phyloP scores from a whole-genome alignment of 257 asterid genomes.

The Schizonepeta tenuifolia region DNA sequence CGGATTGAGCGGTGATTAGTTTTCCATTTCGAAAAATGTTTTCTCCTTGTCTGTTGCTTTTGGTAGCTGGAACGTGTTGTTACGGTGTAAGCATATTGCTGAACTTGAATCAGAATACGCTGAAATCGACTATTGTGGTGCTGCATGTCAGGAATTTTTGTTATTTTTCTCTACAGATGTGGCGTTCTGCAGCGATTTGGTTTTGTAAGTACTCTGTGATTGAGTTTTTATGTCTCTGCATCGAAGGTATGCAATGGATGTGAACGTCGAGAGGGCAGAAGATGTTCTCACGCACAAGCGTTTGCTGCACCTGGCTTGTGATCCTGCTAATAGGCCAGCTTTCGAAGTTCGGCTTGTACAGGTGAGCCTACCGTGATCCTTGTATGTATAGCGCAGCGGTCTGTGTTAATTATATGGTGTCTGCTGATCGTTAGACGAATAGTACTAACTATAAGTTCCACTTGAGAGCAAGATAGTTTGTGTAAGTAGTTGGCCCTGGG shows the following conservation, averaged over 20 bases:
- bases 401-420: slow-evolving; percentile 10
- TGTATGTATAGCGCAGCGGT: not conserved
- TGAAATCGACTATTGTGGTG: slow-evolving; percentile 14
- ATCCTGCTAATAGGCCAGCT: slow-evolving; percentile 89
- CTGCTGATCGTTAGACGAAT: not conserved
- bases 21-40: not conserved
- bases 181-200: slow-evolving; percentile 14
- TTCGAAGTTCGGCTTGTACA: slow-evolving; percentile 95
- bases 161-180: slow-evolving; percentile 21
- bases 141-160: slow-evolving; percentile 39
- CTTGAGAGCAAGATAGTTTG: slow-evolving; percentile 14
- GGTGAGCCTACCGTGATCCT: slow-evolving; percentile 43
- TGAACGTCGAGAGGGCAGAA: slow-evolving; percentile 92
- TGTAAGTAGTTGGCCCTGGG: slow-evolving; percentile 11
- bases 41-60: not conserved
- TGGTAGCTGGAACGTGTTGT: slow-evolving; percentile 6
- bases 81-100: slow-evolving; percentile 12
- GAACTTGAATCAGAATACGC: slow-evolving; percentile 1
- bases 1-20: slow-evolving; percentile 27
- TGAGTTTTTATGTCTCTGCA: slow-evolving; percentile 35
- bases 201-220: slow-evolving; percentile 20
- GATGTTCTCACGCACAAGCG: slow-evolving; percentile 93
- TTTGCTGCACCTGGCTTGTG: slow-evolving; percentile 78
- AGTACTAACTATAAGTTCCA: slow-evolving; percentile 7
- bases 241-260: slow-evolving; percentile 93